Percentiles rank a stretch among this genome's conserved stretches.
These are phyloP conservation scores for Agrocybe chaxingu DNA, from an alignment of 768 basidiomycete genomes.

Conservation along the genomic window DNA sequence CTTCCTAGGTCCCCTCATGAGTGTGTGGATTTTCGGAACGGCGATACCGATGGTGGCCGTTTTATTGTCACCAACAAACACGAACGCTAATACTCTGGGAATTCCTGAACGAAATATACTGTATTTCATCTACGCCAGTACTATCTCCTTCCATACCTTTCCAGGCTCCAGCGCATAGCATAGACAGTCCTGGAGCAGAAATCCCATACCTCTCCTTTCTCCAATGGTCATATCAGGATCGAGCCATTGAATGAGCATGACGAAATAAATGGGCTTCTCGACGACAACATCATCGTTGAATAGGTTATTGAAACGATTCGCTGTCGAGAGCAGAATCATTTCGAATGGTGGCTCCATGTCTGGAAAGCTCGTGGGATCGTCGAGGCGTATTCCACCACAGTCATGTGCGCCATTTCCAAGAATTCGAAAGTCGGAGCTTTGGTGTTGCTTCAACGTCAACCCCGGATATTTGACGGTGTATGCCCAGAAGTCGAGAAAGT, in stretches of 20 bases:
- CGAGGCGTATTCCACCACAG: not conserved
- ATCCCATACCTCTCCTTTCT: slow-evolving; percentile 3
- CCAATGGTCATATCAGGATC: not conserved
- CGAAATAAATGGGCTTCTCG: slow-evolving; percentile 1
- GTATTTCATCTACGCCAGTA: not conserved
- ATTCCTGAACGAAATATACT: too few relatives aligned
- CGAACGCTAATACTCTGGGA: too few relatives aligned
- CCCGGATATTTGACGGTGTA: not conserved
- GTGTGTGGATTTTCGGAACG: too few relatives aligned
- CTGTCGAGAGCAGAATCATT: not conserved
- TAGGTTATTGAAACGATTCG: not conserved
- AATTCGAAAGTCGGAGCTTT: not conserved
- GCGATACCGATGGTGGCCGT: too few relatives aligned
- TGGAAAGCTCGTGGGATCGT: not conserved
- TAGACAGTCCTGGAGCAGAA: slow-evolving; percentile 1
- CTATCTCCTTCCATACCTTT: slow-evolving; percentile 4
- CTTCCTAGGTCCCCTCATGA: too few relatives aligned
- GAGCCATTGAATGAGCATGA: not conserved
- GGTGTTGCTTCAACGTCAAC: not conserved
- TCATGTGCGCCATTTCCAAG: not conserved
- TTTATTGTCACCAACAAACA: too few relatives aligned
- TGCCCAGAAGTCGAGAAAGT: not conserved
- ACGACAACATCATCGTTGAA: not conserved
- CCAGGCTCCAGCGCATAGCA: not conserved
- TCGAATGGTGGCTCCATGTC: not conserved